These are phyloP conservation scores for Cyclanthera cordifolia DNA, from an alignment of 306 rosid genomes.

Conservation along the genomic window DNA sequence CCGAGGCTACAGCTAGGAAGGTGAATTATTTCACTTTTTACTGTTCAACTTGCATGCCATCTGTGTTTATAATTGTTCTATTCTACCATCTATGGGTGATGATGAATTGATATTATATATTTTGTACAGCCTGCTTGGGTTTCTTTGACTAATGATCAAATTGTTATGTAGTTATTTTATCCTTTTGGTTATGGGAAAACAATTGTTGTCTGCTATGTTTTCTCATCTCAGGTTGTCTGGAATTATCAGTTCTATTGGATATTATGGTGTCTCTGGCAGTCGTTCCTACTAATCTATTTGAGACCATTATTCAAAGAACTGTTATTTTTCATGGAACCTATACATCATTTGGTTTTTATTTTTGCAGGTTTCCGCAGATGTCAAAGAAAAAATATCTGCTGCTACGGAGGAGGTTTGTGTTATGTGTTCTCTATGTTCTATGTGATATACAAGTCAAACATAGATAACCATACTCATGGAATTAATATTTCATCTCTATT, in stretches of 20 bases:
- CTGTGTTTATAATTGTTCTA: neutral
- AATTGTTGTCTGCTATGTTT: neutral
- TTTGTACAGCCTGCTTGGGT: neutral
- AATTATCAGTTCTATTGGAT: neutral
- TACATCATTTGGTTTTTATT: neutral
- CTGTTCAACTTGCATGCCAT: neutral
- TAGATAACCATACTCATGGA: neutral
- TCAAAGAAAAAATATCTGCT: slow-evolving; percentile 75
- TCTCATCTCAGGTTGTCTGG: too few species aligned
- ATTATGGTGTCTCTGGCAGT: neutral
- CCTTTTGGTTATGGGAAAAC: neutral
- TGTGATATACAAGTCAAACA: slow-evolving; percentile 11
- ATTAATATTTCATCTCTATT: neutral
- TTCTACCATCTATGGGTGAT: neutral
- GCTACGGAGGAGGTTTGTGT: slow-evolving; percentile 76
- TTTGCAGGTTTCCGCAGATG: slow-evolving; percentile 60
- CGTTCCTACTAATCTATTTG: neutral
- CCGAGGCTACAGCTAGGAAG: slow-evolving; percentile 74
- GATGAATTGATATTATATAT: neutral
- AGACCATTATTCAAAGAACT: neutral
- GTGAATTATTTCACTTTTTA: slow-evolving; percentile 25
- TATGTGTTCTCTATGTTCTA: too few species aligned
- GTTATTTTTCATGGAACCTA: neutral
- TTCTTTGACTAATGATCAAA: neutral
- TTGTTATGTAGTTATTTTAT: neutral